Base-by-base conservation (phyloP, 2,329 filamentous ascomycete species). In the Whalleya microplaca region DNA sequence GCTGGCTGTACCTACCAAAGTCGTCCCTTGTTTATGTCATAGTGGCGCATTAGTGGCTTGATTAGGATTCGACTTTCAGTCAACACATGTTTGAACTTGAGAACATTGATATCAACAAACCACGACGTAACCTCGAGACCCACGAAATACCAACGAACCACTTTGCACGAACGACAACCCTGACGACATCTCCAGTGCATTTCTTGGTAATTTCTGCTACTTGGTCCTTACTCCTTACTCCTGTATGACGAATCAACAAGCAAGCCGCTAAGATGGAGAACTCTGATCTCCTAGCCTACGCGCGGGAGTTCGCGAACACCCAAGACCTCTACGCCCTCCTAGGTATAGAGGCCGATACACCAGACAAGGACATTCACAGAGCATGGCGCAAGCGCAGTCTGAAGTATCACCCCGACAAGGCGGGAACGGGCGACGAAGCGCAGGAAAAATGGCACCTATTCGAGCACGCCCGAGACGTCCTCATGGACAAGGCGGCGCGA, bases 401-500 rank as follows among this genome's bases (percentile, higher is more conserved):
- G n/a, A 92, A 91, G 69, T 92, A 93, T 78, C 94, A 98, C 73
- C 94, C 94, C 1, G 94, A 98, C 81, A 96, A 97, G 76, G 87
- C 93, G 53, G 84, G 87, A 61, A 85, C 84, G 50, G 78, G 82
- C 40, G 91, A 89, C 66, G 91, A 95, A 64, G 82, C 91, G 45
- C 5, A 37, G 32, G 87, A 88, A 53, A 90, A 90, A 68, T 98
- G 96, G 79, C 90, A 96, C 73, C 80, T 90, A 1, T 86, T 96
- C 55, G 90, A 92, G 69, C 89, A 90, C 59, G 93, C 92, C n/a
- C 86, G 91, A 70, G 92, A 96, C 74, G 84, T 97, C 1, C 84
- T 98, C 2, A 84, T 85, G 23, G 88, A 92, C 62, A 75, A 85
- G 0, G 83, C 82, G 14, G 83, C 91, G 40, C 90, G 91, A 56